These are phyloP conservation scores for Arachnopeziza araneosa DNA, from an alignment of 2,329 filamentous ascomycete species.

Conservation along the genomic window DNA sequence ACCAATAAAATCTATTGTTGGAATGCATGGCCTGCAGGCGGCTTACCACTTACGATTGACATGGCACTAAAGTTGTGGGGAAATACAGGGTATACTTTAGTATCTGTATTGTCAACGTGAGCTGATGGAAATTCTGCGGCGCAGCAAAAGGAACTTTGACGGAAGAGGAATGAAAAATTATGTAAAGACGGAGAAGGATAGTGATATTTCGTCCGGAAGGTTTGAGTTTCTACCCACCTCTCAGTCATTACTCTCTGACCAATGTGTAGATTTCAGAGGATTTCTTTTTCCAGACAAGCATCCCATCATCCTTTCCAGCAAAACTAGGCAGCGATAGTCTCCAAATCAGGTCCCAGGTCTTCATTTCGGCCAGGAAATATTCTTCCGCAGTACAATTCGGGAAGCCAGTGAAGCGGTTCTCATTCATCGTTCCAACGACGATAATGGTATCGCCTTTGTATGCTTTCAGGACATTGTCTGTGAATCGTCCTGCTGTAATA, in stretches of 20 bases:
- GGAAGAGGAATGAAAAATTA: not conserved
- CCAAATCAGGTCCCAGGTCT: slow-evolving; percentile 52
- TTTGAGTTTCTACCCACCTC: no score
- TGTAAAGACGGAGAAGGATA: not conserved
- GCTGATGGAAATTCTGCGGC: not conserved
- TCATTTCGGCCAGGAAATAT: slow-evolving; percentile 55
- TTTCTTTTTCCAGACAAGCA: not conserved
- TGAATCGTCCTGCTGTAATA: slow-evolving; percentile 60
- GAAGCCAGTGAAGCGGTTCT: slow-evolving; percentile 70
- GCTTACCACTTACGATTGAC: not conserved
- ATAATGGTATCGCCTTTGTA: slow-evolving; percentile 60
- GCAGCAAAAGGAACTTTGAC: not conserved
- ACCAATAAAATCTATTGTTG: not conserved
- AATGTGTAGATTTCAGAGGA: not conserved
- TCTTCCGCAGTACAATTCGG: slow-evolving; percentile 56
- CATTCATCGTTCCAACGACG: slow-evolving; percentile 70
- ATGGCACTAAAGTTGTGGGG: not conserved
- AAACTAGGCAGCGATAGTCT: slow-evolving; percentile 69
- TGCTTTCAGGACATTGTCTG: slow-evolving; percentile 51
- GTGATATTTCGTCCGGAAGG: no score
- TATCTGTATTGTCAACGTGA: not conserved
- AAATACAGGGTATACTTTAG: not conserved
- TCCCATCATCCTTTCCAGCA: slow-evolving; percentile 68
- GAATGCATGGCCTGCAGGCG: not conserved
- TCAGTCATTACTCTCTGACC: not conserved